phyloP scores from a whole-genome alignment of 2,329 filamentous ascomycete species.

The Lasiodiplodia gonubiensis region DNA sequence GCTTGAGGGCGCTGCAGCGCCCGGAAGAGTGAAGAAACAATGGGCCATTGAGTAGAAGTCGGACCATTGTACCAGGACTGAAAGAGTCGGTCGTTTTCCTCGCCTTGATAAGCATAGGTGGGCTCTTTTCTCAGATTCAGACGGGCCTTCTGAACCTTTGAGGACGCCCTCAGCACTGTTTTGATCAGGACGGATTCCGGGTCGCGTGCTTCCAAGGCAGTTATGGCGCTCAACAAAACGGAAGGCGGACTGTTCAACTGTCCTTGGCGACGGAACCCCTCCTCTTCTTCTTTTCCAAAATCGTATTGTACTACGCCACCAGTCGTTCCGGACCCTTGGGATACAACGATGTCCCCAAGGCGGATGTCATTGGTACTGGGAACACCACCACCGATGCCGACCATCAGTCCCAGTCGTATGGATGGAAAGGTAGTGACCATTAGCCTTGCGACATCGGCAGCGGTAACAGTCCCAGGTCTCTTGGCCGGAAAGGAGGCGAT shows the following conservation, averaged over 20 bases:
- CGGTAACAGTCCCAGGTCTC: background rate
- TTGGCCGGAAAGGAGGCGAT: background rate
- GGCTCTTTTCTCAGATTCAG: background rate
- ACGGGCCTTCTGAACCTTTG: background rate
- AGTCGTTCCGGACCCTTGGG: conserved; percentile 21
- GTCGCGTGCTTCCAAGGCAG: background rate
- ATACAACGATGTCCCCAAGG: conserved; percentile 37
- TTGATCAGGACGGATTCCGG: too few species aligned
- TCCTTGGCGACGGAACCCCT: background rate
- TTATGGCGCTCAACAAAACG: background rate
- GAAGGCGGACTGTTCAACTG: background rate
- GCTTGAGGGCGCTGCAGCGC: too few species aligned
- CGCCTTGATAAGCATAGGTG: background rate
- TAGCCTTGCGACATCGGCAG: background rate
- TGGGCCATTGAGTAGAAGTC: background rate
- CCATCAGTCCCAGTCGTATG: conserved; percentile 9
- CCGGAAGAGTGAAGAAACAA: too few species aligned
- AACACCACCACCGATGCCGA: conserved; percentile 29
- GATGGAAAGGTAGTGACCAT: conserved; percentile 6
- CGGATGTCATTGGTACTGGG: conserved; percentile 41
- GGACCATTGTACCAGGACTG: background rate
- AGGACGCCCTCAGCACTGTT: too few species aligned
- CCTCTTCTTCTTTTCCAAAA: conserved; percentile 32
- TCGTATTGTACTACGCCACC: conserved; percentile 41
- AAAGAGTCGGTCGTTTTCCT: background rate